A percentile compares a stretch with the other conserved stretches of the same genome.
Evolutionary conservation across 345 rosid species (phyloP).

Genomic region (Balakata baccata): DNA sequence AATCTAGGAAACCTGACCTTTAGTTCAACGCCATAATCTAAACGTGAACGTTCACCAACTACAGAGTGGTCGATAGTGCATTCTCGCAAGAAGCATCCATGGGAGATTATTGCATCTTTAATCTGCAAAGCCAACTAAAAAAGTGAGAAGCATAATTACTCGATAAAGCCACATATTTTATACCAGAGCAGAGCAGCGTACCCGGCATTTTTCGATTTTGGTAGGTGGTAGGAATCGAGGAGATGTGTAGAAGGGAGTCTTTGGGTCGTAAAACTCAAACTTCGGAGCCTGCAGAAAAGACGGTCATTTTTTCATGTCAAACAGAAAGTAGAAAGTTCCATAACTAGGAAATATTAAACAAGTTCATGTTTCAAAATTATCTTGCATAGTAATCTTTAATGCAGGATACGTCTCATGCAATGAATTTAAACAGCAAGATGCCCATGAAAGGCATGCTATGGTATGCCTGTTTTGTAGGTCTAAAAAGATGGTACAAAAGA

Average conservation of each 20-base stretch:
- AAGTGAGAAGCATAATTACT: slow-evolving; percentile 18
- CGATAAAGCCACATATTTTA: slow-evolving; percentile 13
- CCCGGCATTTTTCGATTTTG: slow-evolving; percentile 77
- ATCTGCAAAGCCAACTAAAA: slow-evolving; percentile 43
- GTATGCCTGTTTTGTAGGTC: not conserved
- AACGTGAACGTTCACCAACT: slow-evolving; percentile 84
- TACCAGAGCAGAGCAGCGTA: slow-evolving; percentile 25
- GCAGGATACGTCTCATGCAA: too few relatives aligned
- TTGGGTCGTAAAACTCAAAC: slow-evolving; percentile 84
- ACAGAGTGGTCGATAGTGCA: slow-evolving; percentile 71
- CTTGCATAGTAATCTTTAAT: not conserved
- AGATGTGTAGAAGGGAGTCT: slow-evolving; percentile 88
- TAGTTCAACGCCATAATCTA: slow-evolving; percentile 82
- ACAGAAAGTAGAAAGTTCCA: not conserved
- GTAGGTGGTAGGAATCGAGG: slow-evolving; percentile 89
- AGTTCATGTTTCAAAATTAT: not conserved
- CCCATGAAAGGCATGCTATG: not conserved
- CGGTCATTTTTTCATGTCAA: not conserved
- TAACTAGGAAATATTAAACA: not conserved
- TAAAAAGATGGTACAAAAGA: too few relatives aligned
- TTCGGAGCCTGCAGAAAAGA: slow-evolving; percentile 52
- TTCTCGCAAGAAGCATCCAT: slow-evolving; percentile 93
- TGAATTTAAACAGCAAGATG: not conserved
- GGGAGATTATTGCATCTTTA: slow-evolving; percentile 76
- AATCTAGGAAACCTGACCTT: slow-evolving; percentile 42